These are phyloP conservation scores for Harrya chromipes DNA, from an alignment of 768 basidiomycete genomes.

Conservation along the genomic window DNA sequence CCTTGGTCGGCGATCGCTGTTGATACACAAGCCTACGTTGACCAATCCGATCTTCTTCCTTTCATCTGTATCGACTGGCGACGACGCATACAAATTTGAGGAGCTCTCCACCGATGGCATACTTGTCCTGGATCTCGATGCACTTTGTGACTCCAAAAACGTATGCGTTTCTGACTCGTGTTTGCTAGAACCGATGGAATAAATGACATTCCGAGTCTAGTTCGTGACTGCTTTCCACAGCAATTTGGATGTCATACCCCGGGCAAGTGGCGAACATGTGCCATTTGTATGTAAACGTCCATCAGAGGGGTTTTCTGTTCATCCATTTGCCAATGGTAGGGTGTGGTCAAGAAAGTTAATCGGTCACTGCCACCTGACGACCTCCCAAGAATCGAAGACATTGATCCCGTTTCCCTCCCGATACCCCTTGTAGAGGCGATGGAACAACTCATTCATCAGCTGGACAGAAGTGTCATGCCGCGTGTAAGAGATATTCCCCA, in stretches of 20 bases:
- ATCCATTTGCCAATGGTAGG: conserved; percentile 34
- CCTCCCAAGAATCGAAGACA: conserved; percentile 28
- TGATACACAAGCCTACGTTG: conserved; percentile 59
- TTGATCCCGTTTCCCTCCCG: conserved; percentile 30
- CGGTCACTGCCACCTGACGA: conserved; percentile 43
- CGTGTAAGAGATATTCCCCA: conserved; percentile 68
- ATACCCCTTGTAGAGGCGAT: conserved; percentile 34
- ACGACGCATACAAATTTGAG: conserved; percentile 47
- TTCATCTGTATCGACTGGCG: conserved; percentile 61
- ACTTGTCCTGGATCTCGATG: conserved; percentile 48
- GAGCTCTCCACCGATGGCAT: conserved; percentile 61
- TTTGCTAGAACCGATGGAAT: background rate
- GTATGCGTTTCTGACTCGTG: conserved; percentile 21
- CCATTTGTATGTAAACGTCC: conserved; percentile 23
- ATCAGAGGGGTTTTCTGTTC: background rate
- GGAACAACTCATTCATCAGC: conserved; percentile 48
- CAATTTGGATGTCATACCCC: conserved; percentile 21
- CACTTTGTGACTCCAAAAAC: conserved; percentile 18
- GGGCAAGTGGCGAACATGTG: conserved; percentile 11
- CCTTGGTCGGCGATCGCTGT: conserved; percentile 80
- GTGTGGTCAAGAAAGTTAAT: conserved; percentile 45
- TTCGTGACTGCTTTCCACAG: conserved; percentile 18
- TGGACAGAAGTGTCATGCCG: conserved; percentile 66
- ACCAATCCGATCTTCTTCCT: conserved; percentile 55
- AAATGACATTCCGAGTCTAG: conserved; percentile 15